phyloP scores from a whole-genome alignment of 169 alveolate species.

The Cyclospora cayetanensis region DNA sequence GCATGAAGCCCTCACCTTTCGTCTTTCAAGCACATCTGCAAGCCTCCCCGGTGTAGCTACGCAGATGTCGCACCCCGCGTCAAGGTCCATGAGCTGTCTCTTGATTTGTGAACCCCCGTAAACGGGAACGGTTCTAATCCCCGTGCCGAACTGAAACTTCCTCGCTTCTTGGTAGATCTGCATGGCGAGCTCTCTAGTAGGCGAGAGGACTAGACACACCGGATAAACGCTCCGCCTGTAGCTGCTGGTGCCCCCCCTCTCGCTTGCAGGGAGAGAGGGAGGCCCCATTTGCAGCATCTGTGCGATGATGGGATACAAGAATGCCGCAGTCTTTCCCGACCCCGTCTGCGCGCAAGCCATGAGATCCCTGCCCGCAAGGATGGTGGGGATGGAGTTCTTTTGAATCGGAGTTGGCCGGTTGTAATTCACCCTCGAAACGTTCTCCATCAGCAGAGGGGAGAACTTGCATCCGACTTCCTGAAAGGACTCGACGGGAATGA shows the following conservation, averaged over 20 bases:
- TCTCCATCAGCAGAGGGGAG: slow-evolving; percentile 76
- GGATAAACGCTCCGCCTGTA: slow-evolving; percentile 74
- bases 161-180: slow-evolving; percentile 93
- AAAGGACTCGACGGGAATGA: slow-evolving; percentile 77
- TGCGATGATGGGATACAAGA: slow-evolving; percentile 94
- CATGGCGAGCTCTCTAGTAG: slow-evolving; percentile 98
- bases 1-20: slow-evolving; percentile 3
- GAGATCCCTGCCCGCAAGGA: slow-evolving; percentile 93
- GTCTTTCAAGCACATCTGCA: slow-evolving; percentile 85
- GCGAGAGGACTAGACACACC: slow-evolving; percentile 91
- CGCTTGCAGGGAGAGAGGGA: slow-evolving; percentile 41
- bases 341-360: slow-evolving; percentile 99
- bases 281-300: slow-evolving; percentile 72
- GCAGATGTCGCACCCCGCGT: slow-evolving; percentile 95
- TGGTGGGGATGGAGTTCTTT: slow-evolving; percentile 94
- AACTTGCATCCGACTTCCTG: slow-evolving; percentile 74
- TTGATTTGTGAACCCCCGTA: slow-evolving; percentile 94
- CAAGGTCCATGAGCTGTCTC: slow-evolving; percentile 90
- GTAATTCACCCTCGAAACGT: slow-evolving; percentile 79
- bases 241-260: neutral
- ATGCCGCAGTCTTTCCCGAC: slow-evolving; percentile 99
- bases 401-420: slow-evolving; percentile 93
- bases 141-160: slow-evolving; percentile 91
- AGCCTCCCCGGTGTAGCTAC: slow-evolving; percentile 98
- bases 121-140: slow-evolving; percentile 91